Evolutionary conservation across 192 early-diverging fungal genomes (phyloP), one percentile per base, ranked within the genome.

Genomic region (Chytriomyces hyalinus): DNA sequence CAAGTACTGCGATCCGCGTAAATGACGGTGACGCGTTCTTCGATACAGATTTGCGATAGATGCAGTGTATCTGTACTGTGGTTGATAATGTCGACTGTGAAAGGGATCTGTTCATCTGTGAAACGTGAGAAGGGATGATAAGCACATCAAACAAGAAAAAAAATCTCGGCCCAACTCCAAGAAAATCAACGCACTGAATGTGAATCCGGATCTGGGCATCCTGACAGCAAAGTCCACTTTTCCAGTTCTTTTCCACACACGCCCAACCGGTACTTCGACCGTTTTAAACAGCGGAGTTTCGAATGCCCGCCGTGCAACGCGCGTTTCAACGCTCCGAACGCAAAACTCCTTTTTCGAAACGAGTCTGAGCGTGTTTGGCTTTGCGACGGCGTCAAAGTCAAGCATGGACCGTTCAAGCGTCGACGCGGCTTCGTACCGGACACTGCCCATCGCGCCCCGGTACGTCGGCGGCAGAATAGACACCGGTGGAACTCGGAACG

Each of bases 401-500:
- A 9, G 20, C 15, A 57, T 3, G 44, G 8, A 9, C 36, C 68
- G 68, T 59, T 73, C 69, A 7, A 78, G 59, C 9, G 62, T 64
- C 3, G 50, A 60, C 6, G 72, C 60, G n/a, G 69, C 77, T 46
- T 78, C 77, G 60, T 78, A 78, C 10, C 62, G 24, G n/a, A 78
- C 77, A n/a, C 20, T 10, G 7, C 77, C 77, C 57, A 72, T 48
- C 36, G 63, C 62, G 68, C 69, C 67, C 6, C 77, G 77, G 53
- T 78, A 78, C 9, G 77, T 78, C 44, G 77, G 77, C 8, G 77
- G 77, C n/a, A 78, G 70, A 36, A 61, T 63, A 6, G 44, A 28
- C 6, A 72, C 77, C 6, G 77, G 77, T 17, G 77, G 77, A 13
- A 78, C 77, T 15, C 77, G 77, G 64, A 78, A 78, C 7, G 69